Evolutionary conservation across 2,329 filamentous ascomycete species (phyloP).

Genomic region (Epicoccum sorghinum): DNA sequence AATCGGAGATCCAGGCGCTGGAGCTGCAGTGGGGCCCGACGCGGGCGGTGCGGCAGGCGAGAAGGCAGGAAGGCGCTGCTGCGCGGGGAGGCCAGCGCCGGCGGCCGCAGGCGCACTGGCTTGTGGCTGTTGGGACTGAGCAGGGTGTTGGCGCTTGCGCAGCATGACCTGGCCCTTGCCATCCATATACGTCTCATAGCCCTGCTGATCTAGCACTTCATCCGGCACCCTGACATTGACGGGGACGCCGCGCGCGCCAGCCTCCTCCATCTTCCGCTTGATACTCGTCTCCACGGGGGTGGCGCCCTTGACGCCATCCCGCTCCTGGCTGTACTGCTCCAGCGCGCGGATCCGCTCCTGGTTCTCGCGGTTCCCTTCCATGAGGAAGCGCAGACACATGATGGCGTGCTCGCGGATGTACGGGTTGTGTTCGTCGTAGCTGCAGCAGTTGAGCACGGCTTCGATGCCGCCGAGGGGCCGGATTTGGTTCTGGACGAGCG

Average conservation of each 20-base stretch:
- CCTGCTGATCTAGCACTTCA: constrained; percentile 56
- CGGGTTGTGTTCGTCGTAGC: constrained; percentile 90
- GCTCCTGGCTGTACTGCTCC: constrained; percentile 40
- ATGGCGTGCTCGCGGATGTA: constrained; percentile 83
- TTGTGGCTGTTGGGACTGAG: background rate
- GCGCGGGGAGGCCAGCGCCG: background rate
- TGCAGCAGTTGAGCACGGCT: constrained; percentile 84
- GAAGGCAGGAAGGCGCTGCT: constrained; percentile 1
- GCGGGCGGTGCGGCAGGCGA: background rate
- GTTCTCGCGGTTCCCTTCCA: constrained; percentile 76
- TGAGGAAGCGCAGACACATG: constrained; percentile 60
- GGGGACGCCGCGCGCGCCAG: constrained; percentile 9
- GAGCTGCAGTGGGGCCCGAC: background rate
- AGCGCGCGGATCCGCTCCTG: constrained; percentile 73
- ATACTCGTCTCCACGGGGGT: constrained; percentile 16
- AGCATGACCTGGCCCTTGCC: constrained; percentile 56
- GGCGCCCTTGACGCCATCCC: constrained; percentile 17
- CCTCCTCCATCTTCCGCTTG: constrained; percentile 15
- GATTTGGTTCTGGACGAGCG: constrained; percentile 85
- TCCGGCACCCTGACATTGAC: constrained; percentile 50
- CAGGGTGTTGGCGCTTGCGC: constrained; percentile 47
- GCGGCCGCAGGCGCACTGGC: background rate
- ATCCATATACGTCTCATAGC: constrained; percentile 59
- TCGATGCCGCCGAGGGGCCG: constrained; percentile 85
- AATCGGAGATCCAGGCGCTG: background rate